Conservation (phyloP, 306 rosid species). For the Echinosophora koreensis region DNA sequence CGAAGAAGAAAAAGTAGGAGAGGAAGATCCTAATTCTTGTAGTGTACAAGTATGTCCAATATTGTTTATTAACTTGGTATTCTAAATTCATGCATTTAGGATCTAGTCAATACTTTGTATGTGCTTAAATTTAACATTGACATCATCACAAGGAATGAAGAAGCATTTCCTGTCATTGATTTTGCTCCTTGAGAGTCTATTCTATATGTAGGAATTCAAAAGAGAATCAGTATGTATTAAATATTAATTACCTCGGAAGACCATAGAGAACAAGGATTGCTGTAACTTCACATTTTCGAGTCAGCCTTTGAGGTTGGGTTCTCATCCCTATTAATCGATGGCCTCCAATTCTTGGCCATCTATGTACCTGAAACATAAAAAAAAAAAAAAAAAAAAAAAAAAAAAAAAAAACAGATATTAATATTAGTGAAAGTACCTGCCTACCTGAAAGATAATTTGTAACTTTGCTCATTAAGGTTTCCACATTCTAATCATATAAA, state of each 20-base stretch:
- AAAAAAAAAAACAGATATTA: too few relatives aligned
- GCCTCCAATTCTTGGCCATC: constrained; percentile 52
- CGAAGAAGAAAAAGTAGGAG: too few relatives aligned
- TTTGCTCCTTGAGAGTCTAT: background rate
- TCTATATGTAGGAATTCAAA: background rate
- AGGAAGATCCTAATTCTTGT: too few relatives aligned
- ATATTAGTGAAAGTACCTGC: background rate
- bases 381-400: background rate
- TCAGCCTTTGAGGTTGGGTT: constrained; percentile 79
- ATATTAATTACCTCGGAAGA: constrained; percentile 81
- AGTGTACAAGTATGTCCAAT: too few relatives aligned
- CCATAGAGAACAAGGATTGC: constrained; percentile 98
- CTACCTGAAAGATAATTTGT: background rate
- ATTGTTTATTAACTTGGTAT: too few relatives aligned
- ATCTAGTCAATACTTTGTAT: too few relatives aligned
- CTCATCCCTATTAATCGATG: constrained; percentile 57
- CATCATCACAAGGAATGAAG: background rate
- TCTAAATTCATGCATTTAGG: too few relatives aligned
- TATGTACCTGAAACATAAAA: constrained; percentile 50
- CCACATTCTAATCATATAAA: constrained; percentile 39
- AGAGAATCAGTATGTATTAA: background rate
- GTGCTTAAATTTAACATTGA: too few relatives aligned
- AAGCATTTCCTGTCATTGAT: constrained; percentile 15
- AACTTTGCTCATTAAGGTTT: constrained; percentile 1
- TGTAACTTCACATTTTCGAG: constrained; percentile 85